phyloP scores from a whole-genome alignment of 2,329 filamentous ascomycete species.

The Alternaria conjuncta region DNA sequence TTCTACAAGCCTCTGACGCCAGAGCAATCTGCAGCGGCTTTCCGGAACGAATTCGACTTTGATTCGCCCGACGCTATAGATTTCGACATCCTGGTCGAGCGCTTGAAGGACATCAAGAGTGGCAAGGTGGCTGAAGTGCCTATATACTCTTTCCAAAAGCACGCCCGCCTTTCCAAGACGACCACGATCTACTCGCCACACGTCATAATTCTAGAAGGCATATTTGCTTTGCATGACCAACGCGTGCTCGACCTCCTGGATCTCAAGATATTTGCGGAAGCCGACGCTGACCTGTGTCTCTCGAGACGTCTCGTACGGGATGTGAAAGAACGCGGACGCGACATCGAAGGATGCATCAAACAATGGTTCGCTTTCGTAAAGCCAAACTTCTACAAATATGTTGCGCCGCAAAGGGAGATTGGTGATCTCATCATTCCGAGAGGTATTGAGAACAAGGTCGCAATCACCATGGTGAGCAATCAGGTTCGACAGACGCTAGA shows the following conservation, averaged over 20 bases:
- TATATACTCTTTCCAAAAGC: conserved; percentile 92
- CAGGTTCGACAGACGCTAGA: conserved; percentile 88
- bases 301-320: conserved; percentile 75
- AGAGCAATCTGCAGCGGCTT: conserved; percentile 80
- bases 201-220: conserved; percentile 93
- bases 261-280: conserved; percentile 96
- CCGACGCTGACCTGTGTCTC: conserved; percentile 91
- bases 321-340: conserved; percentile 84
- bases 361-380: conserved; percentile 98
- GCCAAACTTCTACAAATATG: conserved; percentile 93
- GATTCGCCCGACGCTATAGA: conserved; percentile 94
- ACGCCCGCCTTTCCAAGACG: conserved; percentile 78
- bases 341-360: conserved; percentile 95
- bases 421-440: conserved; percentile 96
- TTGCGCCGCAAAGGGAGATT: conserved; percentile 87
- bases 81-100: conserved; percentile 85
- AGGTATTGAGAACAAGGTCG: conserved; percentile 92
- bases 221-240: conserved; percentile 90
- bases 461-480: conserved; percentile 93
- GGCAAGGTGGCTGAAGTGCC: conserved; percentile 91
- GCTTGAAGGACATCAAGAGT: conserved; percentile 82
- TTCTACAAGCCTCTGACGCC: conserved; percentile 91
- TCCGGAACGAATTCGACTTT: conserved; percentile 93
- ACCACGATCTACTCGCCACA: conserved; percentile 95
- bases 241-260: conserved; percentile 86